phyloP scores from a whole-genome alignment of 495 filamentous ascomycete genomes.

The Aspergillus egyptiacus region DNA sequence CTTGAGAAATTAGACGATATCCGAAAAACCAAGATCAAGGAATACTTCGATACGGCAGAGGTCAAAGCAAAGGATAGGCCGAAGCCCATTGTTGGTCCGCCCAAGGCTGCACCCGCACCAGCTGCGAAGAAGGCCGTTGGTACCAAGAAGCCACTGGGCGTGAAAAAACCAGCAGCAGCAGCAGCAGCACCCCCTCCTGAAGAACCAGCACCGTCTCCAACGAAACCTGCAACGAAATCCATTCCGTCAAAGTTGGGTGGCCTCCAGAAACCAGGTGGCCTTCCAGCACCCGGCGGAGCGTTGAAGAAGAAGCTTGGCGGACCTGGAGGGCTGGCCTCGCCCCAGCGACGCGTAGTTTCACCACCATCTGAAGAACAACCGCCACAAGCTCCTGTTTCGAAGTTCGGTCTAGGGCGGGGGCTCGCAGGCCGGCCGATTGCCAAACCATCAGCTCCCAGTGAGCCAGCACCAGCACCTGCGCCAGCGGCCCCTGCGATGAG shows the following conservation, averaged over 20 bases:
- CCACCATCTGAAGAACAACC: constrained; percentile 52
- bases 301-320: constrained; percentile 65
- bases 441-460: constrained; percentile 55
- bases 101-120: constrained; percentile 42
- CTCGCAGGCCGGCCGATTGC: constrained; percentile 81
- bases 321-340: constrained; percentile 57
- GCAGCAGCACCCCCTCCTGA: constrained; percentile 54
- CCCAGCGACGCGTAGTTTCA: constrained; percentile 53
- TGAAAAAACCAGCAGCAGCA: constrained; percentile 51
- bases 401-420: constrained; percentile 64
- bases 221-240: constrained; percentile 55
- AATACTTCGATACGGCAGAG: constrained; percentile 84
- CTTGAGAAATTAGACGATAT: constrained; percentile 96
- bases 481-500: constrained; percentile 46
- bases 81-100: constrained; percentile 68
- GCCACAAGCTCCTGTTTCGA: constrained; percentile 53
- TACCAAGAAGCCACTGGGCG: constrained; percentile 48
- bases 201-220: constrained; percentile 42
- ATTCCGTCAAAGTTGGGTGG: constrained; percentile 58
- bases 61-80: constrained; percentile 97
- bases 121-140: constrained; percentile 40
- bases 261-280: constrained; percentile 58
- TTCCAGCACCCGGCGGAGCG: constrained; percentile 53
- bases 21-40: constrained; percentile 91
- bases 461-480: constrained; percentile 30